A percentile compares a stretch with the other conserved stretches of the same genome.
Evolutionary conservation across 495 filamentous ascomycete species (phyloP).

Genomic region (Letharia columbiana): DNA sequence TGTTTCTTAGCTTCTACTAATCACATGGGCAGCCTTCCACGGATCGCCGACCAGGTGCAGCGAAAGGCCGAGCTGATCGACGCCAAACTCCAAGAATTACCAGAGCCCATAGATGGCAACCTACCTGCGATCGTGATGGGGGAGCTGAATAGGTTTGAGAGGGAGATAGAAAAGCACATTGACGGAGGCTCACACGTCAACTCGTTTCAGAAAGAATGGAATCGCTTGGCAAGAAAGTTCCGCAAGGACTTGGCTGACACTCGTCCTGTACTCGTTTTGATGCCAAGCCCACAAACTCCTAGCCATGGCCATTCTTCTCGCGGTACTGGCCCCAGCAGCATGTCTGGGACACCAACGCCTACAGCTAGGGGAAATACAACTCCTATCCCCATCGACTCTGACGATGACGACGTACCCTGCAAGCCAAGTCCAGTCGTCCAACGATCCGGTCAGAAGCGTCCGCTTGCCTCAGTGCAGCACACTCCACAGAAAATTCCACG

Average conservation of each 20-base stretch:
- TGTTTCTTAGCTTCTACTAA: no score
- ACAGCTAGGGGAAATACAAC: constrained; percentile 4
- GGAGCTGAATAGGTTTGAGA: constrained; percentile 31
- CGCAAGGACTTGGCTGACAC: no score
- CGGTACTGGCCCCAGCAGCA: no score
- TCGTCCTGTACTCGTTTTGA: no score
- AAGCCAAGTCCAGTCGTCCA: not conserved
- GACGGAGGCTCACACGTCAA: constrained; percentile 27
- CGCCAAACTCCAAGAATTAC: constrained; percentile 39
- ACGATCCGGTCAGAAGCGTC: not conserved
- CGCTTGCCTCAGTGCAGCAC: not conserved
- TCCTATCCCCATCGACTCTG: constrained; percentile 9
- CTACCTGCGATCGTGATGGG: constrained; percentile 32
- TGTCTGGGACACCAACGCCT: not conserved
- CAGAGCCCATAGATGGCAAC: constrained; percentile 45
- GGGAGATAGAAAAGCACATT: constrained; percentile 30
- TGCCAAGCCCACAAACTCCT: not conserved
- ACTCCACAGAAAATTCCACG: not conserved
- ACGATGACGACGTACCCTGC: constrained; percentile 14
- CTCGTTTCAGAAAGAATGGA: constrained; percentile 34
- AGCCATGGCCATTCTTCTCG: no score
- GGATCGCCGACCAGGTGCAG: constrained; percentile 50
- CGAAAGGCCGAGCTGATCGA: constrained; percentile 41
- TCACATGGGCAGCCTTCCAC: constrained; percentile 40
- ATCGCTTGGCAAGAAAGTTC: no score